Evolutionary conservation across 345 rosid species (phyloP).

Genomic region (Euphorbia pulcherrima): DNA sequence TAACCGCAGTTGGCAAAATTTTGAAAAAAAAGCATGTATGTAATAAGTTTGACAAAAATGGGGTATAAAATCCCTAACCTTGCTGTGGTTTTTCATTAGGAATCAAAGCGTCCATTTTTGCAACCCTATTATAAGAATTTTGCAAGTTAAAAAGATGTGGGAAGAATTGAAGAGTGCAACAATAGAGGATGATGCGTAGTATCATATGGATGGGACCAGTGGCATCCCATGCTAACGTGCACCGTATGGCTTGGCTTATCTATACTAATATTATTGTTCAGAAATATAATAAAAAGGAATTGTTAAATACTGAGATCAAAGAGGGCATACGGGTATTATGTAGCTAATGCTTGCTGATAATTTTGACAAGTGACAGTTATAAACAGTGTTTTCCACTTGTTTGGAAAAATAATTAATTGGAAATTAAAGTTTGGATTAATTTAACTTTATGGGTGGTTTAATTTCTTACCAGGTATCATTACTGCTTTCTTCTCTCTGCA

Average conservation of each 20-base stretch:
- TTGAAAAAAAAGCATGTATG: too few relatives aligned
- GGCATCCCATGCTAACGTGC: slow-evolving; percentile 74
- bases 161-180: slow-evolving; percentile 28
- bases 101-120: too few relatives aligned
- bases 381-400: slow-evolving; percentile 48
- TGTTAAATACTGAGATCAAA: slow-evolving; percentile 11
- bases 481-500: slow-evolving; percentile 17
- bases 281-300: slow-evolving; percentile 15
- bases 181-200: slow-evolving; percentile 26
- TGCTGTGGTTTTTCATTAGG: slow-evolving; percentile 27
- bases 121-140: slow-evolving; percentile 18
- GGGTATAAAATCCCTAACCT: slow-evolving; percentile 35
- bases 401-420: slow-evolving; percentile 31
- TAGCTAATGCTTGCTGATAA: slow-evolving; percentile 24
- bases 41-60: slow-evolving; percentile 20
- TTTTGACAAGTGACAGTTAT: slow-evolving; percentile 27
- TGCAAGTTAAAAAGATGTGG: background rate
- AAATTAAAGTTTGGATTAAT: slow-evolving; percentile 29
- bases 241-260: slow-evolving; percentile 41
- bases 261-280: slow-evolving; percentile 25
- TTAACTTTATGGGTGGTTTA: slow-evolving; percentile 16
- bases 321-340: slow-evolving; percentile 38
- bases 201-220: slow-evolving; percentile 52
- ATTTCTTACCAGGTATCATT: slow-evolving; percentile 63
- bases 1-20: too few relatives aligned